These are phyloP conservation scores for Glomus cerebriforme DNA, from an alignment of 192 early-diverging fungal genomes.

Conservation along the genomic window DNA sequence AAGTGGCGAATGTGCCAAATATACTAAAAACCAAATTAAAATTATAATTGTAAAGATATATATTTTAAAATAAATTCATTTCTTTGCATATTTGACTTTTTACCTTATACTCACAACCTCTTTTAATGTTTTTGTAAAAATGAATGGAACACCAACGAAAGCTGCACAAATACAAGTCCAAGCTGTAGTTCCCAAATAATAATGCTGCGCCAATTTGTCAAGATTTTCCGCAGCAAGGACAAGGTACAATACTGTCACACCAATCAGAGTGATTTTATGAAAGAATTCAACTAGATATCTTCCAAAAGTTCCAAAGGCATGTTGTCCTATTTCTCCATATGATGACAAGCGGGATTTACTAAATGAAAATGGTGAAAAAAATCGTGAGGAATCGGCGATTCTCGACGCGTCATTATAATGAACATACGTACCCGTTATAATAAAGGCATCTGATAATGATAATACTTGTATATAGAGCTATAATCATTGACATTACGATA, in stretches of 20 bases:
- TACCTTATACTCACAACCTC: slow-evolving; percentile 59
- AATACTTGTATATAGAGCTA: slow-evolving; percentile 71
- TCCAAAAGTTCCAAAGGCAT: slow-evolving; percentile 71
- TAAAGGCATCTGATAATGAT: slow-evolving; percentile 77
- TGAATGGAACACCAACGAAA: slow-evolving; percentile 70
- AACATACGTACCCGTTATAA: slow-evolving; percentile 46
- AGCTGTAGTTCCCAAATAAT: slow-evolving; percentile 44
- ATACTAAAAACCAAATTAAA: too few relatives aligned
- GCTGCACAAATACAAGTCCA: slow-evolving; percentile 69
- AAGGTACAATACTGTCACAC: slow-evolving; percentile 70
- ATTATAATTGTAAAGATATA: too few relatives aligned
- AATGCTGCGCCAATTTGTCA: slow-evolving; percentile 54
- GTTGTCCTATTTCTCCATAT: slow-evolving; percentile 69
- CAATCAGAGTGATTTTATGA: slow-evolving; percentile 67
- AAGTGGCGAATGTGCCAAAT: slow-evolving; percentile 74
- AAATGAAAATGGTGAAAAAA: not conserved
- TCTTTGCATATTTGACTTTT: not conserved
- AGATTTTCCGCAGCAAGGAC: slow-evolving; percentile 77
- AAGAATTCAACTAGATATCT: slow-evolving; percentile 62
- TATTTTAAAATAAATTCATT: not conserved
- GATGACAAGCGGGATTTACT: slow-evolving; percentile 56
- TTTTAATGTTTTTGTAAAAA: slow-evolving; percentile 75
- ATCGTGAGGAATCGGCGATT: not conserved
- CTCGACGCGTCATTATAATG: not conserved
- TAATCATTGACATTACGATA: slow-evolving; percentile 67